Evolutionary conservation across 2,329 filamentous ascomycete species (phyloP).

Genomic region (Pleomassaria siparia): DNA sequence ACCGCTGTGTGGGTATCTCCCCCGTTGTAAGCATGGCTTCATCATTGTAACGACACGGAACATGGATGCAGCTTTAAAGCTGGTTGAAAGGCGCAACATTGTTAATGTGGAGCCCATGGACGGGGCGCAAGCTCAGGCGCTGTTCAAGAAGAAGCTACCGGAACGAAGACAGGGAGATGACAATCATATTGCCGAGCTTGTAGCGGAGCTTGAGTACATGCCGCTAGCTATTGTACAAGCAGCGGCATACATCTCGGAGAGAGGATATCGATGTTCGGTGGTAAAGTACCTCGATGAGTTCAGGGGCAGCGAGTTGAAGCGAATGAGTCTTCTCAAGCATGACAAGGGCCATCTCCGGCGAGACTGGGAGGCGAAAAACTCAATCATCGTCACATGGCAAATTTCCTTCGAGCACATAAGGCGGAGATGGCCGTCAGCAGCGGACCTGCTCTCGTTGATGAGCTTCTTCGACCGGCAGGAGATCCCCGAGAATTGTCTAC

Average conservation of each 20-base stretch:
- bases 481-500: constrained; percentile 8
- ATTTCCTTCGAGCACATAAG: constrained; percentile 34
- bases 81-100: constrained; percentile 7
- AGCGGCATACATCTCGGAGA: constrained; percentile 29
- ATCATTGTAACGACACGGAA: constrained; percentile 7
- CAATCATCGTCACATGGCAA: constrained; percentile 39
- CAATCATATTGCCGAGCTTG: constrained; percentile 11
- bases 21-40: constrained; percentile 5
- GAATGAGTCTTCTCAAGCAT: constrained; percentile 8
- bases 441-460: constrained; percentile 17
- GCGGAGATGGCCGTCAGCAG: constrained; percentile 11
- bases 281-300: constrained; percentile 45
- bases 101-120: constrained; percentile 5
- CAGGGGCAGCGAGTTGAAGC: constrained; percentile 32
- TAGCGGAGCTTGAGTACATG: constrained; percentile 28
- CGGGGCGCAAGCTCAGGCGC: background rate
- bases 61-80: constrained; percentile 2
- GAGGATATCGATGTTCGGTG: constrained; percentile 10
- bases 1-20: constrained; percentile 5
- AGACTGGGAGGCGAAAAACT: constrained; percentile 33
- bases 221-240: constrained; percentile 38
- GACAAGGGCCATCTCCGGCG: constrained; percentile 31
- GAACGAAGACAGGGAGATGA: background rate
- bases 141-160: constrained; percentile 5
- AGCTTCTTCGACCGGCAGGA: constrained; percentile 17